phyloP scores from a whole-genome alignment of 805 yeast species.

The Yamadazyma sp. region DNA sequence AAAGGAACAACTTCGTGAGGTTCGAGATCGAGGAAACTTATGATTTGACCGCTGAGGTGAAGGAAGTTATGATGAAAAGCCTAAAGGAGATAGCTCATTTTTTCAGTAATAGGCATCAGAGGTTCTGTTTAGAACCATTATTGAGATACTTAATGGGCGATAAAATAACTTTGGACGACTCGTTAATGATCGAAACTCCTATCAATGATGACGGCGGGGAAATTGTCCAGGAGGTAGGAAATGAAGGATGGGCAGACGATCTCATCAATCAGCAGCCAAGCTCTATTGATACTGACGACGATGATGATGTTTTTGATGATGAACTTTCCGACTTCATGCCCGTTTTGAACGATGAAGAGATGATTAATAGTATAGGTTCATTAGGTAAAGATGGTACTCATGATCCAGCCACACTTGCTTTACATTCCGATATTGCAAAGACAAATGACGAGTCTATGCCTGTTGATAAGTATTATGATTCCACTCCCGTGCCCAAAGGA shows the following conservation, averaged over 20 bases:
- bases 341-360: conserved; percentile 40
- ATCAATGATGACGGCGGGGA: conserved; percentile 25
- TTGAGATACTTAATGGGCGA: conserved; percentile 82
- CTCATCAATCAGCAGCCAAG: conserved; percentile 38
- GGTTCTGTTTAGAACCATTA: conserved; percentile 78
- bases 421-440: conserved; percentile 2
- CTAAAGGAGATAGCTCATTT: conserved; percentile 56
- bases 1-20: conserved; percentile 25
- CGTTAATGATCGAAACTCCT: conserved; percentile 22
- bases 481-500: conserved; percentile 89
- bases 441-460: neutral
- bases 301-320: conserved; percentile 30
- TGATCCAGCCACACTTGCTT: conserved; percentile 7
- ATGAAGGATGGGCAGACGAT: conserved; percentile 45
- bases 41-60: conserved; percentile 52
- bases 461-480: conserved; percentile 49
- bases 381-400: conserved; percentile 8
- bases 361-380: conserved; percentile 21
- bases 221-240: conserved; percentile 33
- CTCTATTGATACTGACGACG: conserved; percentile 20
- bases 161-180: conserved; percentile 47
- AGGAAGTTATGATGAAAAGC: conserved; percentile 49
- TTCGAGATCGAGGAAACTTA: conserved; percentile 79
- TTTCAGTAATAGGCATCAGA: conserved; percentile 53
- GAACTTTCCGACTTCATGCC: conserved; percentile 40